phyloP scores from a whole-genome alignment of 202 grass and related monocot species.

The Brachypodium distachyon region DNA sequence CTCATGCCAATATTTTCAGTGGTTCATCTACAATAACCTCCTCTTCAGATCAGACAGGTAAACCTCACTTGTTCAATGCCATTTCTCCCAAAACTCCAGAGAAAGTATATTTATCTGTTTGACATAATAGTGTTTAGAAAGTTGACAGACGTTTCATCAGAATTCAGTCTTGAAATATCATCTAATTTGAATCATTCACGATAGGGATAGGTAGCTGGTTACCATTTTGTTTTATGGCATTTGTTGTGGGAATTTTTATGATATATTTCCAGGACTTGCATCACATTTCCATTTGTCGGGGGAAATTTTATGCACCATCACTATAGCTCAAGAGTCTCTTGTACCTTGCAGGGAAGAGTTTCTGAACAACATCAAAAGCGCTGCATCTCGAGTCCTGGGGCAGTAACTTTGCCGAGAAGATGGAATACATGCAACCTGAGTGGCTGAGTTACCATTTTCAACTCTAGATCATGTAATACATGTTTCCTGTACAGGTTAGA shows the following conservation, averaged over 20 bases:
- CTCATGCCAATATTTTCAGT: slow-evolving; percentile 39
- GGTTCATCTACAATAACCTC: slow-evolving; percentile 88
- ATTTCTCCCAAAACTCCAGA: neutral
- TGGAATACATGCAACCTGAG: neutral
- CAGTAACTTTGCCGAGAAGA: slow-evolving; percentile 21
- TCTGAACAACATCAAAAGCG: slow-evolving; percentile 47
- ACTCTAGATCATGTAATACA: neutral
- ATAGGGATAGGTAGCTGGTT: neutral
- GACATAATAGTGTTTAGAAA: neutral
- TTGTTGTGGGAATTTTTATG: neutral
- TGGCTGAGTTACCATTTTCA: neutral
- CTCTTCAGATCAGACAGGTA: slow-evolving; percentile 92
- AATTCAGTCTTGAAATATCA: neutral
- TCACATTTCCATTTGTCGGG: neutral
- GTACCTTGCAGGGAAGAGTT: slow-evolving; percentile 62
- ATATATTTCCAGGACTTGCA: neutral
- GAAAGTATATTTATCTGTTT: neutral
- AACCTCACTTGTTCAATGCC: neutral
- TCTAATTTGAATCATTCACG: neutral
- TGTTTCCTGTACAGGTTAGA: slow-evolving; percentile 23
- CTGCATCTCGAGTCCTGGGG: slow-evolving; percentile 46
- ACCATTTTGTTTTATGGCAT: neutral
- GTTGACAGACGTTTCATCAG: neutral
- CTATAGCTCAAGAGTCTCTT: neutral
- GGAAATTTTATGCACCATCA: neutral